Base-by-base conservation (phyloP, 2,329 filamentous ascomycete species). In the Dactylella cylindrospora region DNA sequence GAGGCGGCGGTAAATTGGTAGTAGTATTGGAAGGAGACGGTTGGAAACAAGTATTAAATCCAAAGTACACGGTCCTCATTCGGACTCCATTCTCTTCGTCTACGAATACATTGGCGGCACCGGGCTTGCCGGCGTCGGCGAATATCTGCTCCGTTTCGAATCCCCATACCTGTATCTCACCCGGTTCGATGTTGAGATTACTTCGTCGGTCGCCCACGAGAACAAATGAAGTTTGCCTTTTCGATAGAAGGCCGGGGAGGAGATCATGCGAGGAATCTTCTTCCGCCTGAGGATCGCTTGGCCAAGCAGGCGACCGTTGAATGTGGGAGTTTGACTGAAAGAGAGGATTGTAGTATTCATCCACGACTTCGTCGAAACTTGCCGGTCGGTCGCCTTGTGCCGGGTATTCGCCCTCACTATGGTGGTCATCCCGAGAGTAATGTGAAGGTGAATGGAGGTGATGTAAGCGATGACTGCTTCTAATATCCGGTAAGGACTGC, bases 31-130 rank as follows among this genome's bases (percentile, higher is more conserved):
- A 76, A 15, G 73, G 71, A 9, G 91, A 10, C 3, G 57, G 93
- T 68, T 94, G 89, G 20, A 81, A 73, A 72, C 93, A 98, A 0
- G 88, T 90, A 67, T 90, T 97, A 35, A 90, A 83, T 1, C 90
- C 90, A 49, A 98, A 79, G 72, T 86, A 96, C 2, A 97, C 76
- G 1, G 74, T 80, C 33, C 73, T 76, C 12, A 73, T 72, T 19
- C 73, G 65, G 45, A 69, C 65, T 54, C 39, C 70, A 66, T 47
- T 71, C 68, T 19, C 66, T 68, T 20, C 32, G 19, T 62, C 57
- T 2, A 54, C 38, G 20, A 62, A 49, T 31, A 66, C 53, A 65
- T 25, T 41, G 2, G 51, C 35, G 12, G 61, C 52, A 5, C 31
- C 35, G n/a, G 50, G 38, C 13, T 53, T 41, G 23, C 55, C 68